Evolutionary conservation across 1,284 basidiomycete species (phyloP), one percentile per base, ranked within the genome.

Genomic region (Irpex rosettiformis): DNA sequence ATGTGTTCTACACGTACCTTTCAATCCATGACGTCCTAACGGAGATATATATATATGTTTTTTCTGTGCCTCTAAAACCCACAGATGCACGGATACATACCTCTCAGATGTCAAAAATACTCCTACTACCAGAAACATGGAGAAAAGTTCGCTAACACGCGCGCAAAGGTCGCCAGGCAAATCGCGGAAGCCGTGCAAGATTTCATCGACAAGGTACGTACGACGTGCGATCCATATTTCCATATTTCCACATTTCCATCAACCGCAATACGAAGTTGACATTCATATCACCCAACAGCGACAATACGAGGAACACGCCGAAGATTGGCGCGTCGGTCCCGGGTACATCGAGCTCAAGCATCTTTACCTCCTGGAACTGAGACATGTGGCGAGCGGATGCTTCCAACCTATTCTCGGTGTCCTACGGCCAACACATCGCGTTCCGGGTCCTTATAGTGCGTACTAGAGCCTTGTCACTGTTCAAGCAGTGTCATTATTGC

Each of bases 321-420:
- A 28, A 13, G 29, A 30, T 16, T 58, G 56, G 56, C 29, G 27
- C 21, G 48, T 58, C 2, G 56, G 56, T n/a, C 56, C 49, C 4
- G 56, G 56, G 18, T 29, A 37, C 56, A 58, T 58, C 21, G 52
- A 58, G 24, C 25, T 49, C 27, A 54, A 54, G 51, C 28, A 54
- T 37, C 48, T 58, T 2, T 49, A 42, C 22, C 33, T 58, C 2
- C 13, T 54, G 3, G 40, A 52, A 22, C 28, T 58, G 22, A 22
- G 29, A 16, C 56, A 58, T 24, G 56, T 58, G 22, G 49, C 52
- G 13, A 52, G 25, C 13, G 56, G 56, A 3, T 58, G 47, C 21
- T 58, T 40, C 48, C 56, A 58, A 47, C 30, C 56, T 7, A 54
- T 54, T 21, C 30, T 54, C 11, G 28, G 52, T 6, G n/a, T 54